Conservation (phyloP, 108 stramenopile species). For the Cyclostephanos tholiformis region DNA sequence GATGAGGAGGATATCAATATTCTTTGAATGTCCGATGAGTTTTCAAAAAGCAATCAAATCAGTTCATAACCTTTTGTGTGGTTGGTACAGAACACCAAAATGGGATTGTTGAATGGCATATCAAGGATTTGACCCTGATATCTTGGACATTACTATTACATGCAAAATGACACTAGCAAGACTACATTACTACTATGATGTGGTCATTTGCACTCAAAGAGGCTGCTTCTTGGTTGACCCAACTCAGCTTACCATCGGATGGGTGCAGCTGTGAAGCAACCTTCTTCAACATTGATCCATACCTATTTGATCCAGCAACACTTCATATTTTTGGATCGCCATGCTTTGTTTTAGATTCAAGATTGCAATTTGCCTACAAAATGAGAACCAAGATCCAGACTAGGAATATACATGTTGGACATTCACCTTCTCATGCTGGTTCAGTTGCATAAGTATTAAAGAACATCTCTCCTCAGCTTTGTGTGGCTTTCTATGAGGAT, state of each 20-base stretch:
- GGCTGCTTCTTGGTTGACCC: constrained; percentile 36
- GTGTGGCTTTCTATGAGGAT: too few relatives aligned
- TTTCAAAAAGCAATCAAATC: constrained; percentile 9
- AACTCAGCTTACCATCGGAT: constrained; percentile 21
- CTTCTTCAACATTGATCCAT: neutral
- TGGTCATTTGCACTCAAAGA: constrained; percentile 49
- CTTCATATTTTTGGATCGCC: constrained; percentile 22
- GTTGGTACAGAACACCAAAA: constrained; percentile 51
- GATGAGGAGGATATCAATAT: constrained; percentile 38
- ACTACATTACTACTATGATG: constrained; percentile 18
- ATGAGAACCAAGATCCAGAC: too few relatives aligned
- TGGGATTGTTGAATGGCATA: constrained; percentile 21
- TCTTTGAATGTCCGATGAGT: constrained; percentile 26
- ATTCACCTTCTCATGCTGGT: too few relatives aligned
- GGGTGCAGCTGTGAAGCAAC: neutral
- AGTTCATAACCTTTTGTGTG: constrained; percentile 15
- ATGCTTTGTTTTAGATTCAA: too few relatives aligned
- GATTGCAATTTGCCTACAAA: too few relatives aligned
- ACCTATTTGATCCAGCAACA: neutral
- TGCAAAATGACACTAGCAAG: constrained; percentile 19
- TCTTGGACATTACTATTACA: constrained; percentile 20
- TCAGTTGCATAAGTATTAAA: too few relatives aligned
- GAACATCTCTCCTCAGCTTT: too few relatives aligned
- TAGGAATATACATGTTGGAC: too few relatives aligned
- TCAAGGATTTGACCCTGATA: constrained; percentile 6